Percentiles rank a stretch among this genome's conserved stretches.
Conservation (phyloP, 2,329 filamentous ascomycete genomes). For the Stachybotrys elegans region DNA sequence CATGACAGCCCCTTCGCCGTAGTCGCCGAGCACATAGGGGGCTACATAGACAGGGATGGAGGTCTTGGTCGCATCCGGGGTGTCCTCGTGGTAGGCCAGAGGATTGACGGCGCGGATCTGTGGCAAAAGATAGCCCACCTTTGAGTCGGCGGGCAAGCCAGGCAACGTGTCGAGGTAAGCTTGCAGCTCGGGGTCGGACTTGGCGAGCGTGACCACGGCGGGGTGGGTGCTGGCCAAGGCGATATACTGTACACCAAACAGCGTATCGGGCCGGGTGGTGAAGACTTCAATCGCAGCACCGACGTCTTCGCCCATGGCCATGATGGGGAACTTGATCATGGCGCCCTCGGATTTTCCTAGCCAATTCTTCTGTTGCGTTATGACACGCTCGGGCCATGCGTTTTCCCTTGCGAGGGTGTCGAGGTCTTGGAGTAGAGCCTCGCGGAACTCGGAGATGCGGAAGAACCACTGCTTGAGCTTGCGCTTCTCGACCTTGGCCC, state of each 20-base stretch:
- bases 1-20: slow-evolving; percentile 87
- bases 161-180: slow-evolving; percentile 63
- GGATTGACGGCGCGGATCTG: slow-evolving; percentile 61
- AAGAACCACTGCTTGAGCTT: slow-evolving; percentile 87
- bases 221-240: slow-evolving; percentile 72
- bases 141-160: slow-evolving; percentile 49
- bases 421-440: slow-evolving; percentile 66
- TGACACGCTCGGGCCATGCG: slow-evolving; percentile 76
- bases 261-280: slow-evolving; percentile 78
- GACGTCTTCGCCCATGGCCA: slow-evolving; percentile 34
- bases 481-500: slow-evolving; percentile 75
- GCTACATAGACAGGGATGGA: slow-evolving; percentile 73
- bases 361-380: slow-evolving; percentile 85
- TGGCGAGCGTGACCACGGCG: slow-evolving; percentile 57
- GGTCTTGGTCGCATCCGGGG: slow-evolving; percentile 45
- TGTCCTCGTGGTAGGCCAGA: slow-evolving; percentile 49
- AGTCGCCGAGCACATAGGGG: slow-evolving; percentile 79
- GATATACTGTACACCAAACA: slow-evolving; percentile 83
- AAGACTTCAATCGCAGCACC: slow-evolving; percentile 62
- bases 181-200: slow-evolving; percentile 55
- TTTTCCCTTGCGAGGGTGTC: slow-evolving; percentile 57
- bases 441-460: slow-evolving; percentile 73
- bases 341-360: slow-evolving; percentile 74
- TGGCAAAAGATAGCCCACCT: slow-evolving; percentile 63
- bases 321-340: slow-evolving; percentile 63